These are phyloP conservation scores for Anthracocystis panici-leucophaei DNA, from an alignment of 1,284 basidiomycete species.

Conservation along the genomic window DNA sequence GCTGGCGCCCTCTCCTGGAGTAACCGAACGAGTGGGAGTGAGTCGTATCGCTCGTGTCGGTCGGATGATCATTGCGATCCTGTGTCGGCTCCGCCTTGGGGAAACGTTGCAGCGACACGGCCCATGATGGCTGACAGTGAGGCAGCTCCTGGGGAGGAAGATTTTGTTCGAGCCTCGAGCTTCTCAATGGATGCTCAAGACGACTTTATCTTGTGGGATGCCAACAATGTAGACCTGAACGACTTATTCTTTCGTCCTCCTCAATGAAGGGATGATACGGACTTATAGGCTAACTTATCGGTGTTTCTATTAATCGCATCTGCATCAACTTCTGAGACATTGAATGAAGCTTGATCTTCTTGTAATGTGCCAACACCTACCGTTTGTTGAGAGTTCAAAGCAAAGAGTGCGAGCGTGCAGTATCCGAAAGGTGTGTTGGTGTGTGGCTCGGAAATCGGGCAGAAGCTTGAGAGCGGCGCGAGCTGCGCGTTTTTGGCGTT, in stretches of 20 bases:
- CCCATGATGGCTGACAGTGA: background rate
- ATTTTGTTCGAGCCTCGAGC: constrained; percentile 10
- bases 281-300: too few species aligned
- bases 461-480: constrained; percentile 2
- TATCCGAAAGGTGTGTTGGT: background rate
- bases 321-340: too few species aligned
- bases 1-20: background rate
- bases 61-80: background rate
- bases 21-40: background rate
- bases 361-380: too few species aligned
- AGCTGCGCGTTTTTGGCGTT: constrained; percentile 12
- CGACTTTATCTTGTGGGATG: constrained; percentile 17
- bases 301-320: background rate
- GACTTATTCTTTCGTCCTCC: constrained; percentile 41
- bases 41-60: background rate
- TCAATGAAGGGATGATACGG: background rate
- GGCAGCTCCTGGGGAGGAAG: background rate
- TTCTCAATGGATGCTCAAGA: constrained; percentile 4
- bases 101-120: background rate
- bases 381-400: background rate
- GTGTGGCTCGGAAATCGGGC: constrained; percentile 19
- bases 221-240: constrained; percentile 18
- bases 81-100: too few species aligned
- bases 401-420: constrained; percentile 1
- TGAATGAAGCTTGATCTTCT: too few species aligned